phyloP scores from a whole-genome alignment of 495 filamentous ascomycete genomes.

The Hypoxylon lenormandii region DNA sequence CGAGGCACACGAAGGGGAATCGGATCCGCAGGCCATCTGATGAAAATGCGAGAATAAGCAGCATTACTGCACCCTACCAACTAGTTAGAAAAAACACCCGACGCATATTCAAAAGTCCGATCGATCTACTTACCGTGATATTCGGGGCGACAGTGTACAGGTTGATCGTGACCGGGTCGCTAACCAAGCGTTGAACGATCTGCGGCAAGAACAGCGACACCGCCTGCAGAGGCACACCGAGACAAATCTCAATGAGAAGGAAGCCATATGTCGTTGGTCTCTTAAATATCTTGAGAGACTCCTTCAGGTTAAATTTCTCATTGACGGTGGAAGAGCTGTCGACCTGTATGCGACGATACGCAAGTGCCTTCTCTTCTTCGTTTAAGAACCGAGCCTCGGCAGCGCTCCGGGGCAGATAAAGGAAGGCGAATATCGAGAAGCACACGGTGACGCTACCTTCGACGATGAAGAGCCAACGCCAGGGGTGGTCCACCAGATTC shows the following conservation, averaged over 20 bases:
- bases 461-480: conserved; percentile 83
- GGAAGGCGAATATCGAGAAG: conserved; percentile 75
- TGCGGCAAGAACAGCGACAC: conserved; percentile 79
- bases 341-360: conserved; percentile 78
- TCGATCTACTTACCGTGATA: conserved; percentile 54
- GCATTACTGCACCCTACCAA: conserved; percentile 71
- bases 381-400: conserved; percentile 72
- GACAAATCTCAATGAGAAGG: conserved; percentile 76
- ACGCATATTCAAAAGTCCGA: neutral
- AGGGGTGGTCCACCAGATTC: conserved; percentile 61
- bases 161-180: conserved; percentile 76
- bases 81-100: conserved; percentile 44
- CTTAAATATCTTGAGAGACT: conserved; percentile 72
- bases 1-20: conserved; percentile 78
- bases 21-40: conserved; percentile 74
- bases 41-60: conserved; percentile 75
- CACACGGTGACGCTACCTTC: conserved; percentile 74
- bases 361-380: conserved; percentile 73
- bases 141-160: conserved; percentile 82
- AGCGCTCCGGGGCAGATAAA: conserved; percentile 75
- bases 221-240: conserved; percentile 79
- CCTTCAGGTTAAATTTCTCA: conserved; percentile 74
- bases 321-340: conserved; percentile 79
- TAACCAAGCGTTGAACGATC: conserved; percentile 74
- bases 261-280: conserved; percentile 72